Percentiles rank a stretch among this genome's conserved stretches.
Evolutionary conservation across 2,329 filamentous ascomycete genomes (phyloP).

Genomic region (Neurospora sp.): DNA sequence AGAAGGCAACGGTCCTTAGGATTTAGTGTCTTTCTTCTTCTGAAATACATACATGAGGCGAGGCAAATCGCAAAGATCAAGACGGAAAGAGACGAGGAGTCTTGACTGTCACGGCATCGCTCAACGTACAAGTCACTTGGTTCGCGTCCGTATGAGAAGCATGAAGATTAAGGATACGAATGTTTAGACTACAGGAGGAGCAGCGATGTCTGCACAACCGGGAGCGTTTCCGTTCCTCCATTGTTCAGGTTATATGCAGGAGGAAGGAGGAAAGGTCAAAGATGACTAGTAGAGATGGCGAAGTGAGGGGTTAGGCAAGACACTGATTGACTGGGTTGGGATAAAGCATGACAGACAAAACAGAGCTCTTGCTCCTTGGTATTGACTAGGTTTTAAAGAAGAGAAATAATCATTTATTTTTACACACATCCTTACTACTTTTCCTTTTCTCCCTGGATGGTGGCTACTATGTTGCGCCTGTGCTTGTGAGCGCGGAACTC

Average conservation of each 20-base stretch:
- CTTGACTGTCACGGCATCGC: neutral
- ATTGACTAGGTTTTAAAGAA: neutral
- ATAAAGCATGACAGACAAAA: conserved; percentile 9
- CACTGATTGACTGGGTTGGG: conserved; percentile 4
- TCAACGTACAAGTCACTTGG: neutral
- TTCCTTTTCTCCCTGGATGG: conserved; percentile 78
- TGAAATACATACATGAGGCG: neutral
- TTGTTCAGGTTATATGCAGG: neutral
- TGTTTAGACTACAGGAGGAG: neutral
- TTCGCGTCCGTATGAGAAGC: neutral
- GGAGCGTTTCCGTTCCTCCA: neutral
- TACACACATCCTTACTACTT: conserved; percentile 14
- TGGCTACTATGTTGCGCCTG: conserved; percentile 74
- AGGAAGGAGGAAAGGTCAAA: neutral
- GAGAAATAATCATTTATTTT: neutral
- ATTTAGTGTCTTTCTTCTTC: neutral
- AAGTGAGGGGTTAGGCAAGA: neutral
- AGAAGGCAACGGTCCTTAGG: conserved; percentile 21
- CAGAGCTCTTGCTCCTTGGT: neutral
- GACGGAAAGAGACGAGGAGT: neutral
- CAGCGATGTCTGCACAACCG: neutral
- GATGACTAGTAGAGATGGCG: neutral
- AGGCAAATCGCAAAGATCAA: neutral
- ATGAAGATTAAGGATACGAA: neutral
- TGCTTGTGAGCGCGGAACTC: conserved; percentile 77